These are phyloP conservation scores for Coniochaeta sp. DNA, from an alignment of 2,329 filamentous ascomycete genomes.

Conservation along the genomic window DNA sequence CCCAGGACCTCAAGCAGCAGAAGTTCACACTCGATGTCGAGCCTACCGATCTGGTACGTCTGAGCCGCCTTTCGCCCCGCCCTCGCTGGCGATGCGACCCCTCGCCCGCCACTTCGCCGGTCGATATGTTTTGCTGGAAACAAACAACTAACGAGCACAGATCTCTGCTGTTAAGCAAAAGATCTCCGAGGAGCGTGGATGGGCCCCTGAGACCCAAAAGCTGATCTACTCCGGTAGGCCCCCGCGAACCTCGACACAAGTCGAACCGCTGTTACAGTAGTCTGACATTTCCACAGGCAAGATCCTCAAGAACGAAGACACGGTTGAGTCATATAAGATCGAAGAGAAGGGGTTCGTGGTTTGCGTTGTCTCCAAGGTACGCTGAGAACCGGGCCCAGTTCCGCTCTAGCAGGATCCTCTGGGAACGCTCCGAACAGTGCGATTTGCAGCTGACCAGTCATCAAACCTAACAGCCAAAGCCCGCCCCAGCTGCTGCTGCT, in stretches of 20 bases:
- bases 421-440: background rate
- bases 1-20: slow-evolving; percentile 93
- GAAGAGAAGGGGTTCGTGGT: slow-evolving; percentile 99
- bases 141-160: slow-evolving; percentile 37
- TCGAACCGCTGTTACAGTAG: background rate
- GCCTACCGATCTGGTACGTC: slow-evolving; percentile 78
- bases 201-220: slow-evolving; percentile 86
- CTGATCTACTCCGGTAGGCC: slow-evolving; percentile 91
- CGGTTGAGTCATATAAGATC: slow-evolving; percentile 93
- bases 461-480: slow-evolving; percentile 57
- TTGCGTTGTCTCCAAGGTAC: slow-evolving; percentile 95
- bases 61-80: slow-evolving; percentile 14
- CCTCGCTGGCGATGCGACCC: slow-evolving; percentile 7
- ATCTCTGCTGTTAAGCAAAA: slow-evolving; percentile 88
- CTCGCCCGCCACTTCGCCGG: slow-evolving; percentile 13
- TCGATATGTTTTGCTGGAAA: background rate
- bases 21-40: slow-evolving; percentile 97
- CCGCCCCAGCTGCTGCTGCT: slow-evolving; percentile 41
- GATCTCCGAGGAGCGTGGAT: slow-evolving; percentile 87
- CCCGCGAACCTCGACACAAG: background rate
- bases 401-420: background rate
- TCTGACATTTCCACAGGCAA: slow-evolving; percentile 59
- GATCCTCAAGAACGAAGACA: slow-evolving; percentile 96
- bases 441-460: slow-evolving; percentile 16
- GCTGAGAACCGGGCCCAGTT: slow-evolving; percentile 10